These are phyloP conservation scores for Candida awuae DNA, from an alignment of 805 yeast genomes.

Conservation along the genomic window DNA sequence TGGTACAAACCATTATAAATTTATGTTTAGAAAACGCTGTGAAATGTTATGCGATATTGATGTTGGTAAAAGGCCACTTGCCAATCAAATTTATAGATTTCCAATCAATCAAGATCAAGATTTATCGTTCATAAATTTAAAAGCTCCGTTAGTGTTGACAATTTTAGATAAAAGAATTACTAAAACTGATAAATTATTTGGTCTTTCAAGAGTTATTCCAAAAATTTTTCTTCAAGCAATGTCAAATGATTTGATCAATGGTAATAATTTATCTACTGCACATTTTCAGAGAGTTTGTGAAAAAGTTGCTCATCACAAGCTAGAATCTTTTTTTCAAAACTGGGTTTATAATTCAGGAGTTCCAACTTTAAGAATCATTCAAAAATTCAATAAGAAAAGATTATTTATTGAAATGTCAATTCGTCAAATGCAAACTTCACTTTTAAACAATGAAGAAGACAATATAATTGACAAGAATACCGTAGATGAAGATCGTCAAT, in stretches of 20 bases:
- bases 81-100: conserved; percentile 53
- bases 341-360: conserved; percentile 90
- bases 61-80: conserved; percentile 74
- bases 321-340: conserved; percentile 79
- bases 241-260: conserved; percentile 84
- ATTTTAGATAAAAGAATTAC: conserved; percentile 90
- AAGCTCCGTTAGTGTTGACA: conserved; percentile 78
- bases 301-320: conserved; percentile 77
- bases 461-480: background rate
- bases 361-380: conserved; percentile 83
- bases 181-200: conserved; percentile 90
- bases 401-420: conserved; percentile 93
- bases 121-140: conserved; percentile 60
- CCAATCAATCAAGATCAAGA: conserved; percentile 56
- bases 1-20: conserved; percentile 80
- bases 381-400: conserved; percentile 86
- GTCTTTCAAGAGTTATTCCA: conserved; percentile 84
- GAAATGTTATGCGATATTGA: conserved; percentile 68
- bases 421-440: conserved; percentile 75
- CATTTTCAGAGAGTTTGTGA: conserved; percentile 95
- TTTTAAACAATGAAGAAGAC: conserved; percentile 15
- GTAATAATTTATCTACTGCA: conserved; percentile 62
- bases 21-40: conserved; percentile 53
- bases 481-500: conserved; percentile 2
- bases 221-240: conserved; percentile 87